phyloP scores from a whole-genome alignment of 2,329 filamentous ascomycete genomes.

The Pyricularia sp. region DNA sequence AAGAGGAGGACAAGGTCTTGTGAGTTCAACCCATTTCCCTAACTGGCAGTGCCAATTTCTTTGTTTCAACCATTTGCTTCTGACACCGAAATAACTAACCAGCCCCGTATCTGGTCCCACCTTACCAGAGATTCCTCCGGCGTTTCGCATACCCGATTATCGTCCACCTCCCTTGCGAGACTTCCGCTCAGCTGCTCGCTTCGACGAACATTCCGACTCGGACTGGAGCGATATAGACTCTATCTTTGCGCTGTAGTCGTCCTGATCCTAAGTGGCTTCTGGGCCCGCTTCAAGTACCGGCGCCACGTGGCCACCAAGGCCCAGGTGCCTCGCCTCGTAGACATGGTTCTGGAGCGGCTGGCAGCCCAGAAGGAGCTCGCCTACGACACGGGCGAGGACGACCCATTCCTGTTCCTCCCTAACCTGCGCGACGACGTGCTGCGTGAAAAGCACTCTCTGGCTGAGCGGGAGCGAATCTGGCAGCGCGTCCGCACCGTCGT shows the following conservation, averaged over 20 bases:
- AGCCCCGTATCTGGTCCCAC: constrained; percentile 64
- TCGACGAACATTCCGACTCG: constrained; percentile 68
- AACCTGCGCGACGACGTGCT: constrained; percentile 89
- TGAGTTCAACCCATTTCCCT: constrained; percentile 33
- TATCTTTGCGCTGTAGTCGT: constrained; percentile 60
- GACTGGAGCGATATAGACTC: constrained; percentile 81
- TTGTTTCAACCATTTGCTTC: constrained; percentile 15
- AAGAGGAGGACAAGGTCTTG: constrained; percentile 28
- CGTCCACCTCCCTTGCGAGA: constrained; percentile 82
- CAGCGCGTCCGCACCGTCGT: constrained; percentile 73
- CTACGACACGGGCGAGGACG: constrained; percentile 43
- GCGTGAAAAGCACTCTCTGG: constrained; percentile 67
- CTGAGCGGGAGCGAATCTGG: constrained; percentile 76
- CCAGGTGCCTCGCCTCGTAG: constrained; percentile 74
- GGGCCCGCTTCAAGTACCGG: constrained; percentile 55
- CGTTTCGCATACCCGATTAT: constrained; percentile 56
- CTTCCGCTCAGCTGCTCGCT: constrained; percentile 78
- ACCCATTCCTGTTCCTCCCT: constrained; percentile 76
- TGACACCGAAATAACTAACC: constrained; percentile 61
- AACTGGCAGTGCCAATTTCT: background rate
- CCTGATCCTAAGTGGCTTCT: constrained; percentile 35
- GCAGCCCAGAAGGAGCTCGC: constrained; percentile 78
- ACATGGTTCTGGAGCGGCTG: constrained; percentile 74
- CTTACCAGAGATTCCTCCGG: constrained; percentile 59
- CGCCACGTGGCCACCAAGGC: constrained; percentile 56